A percentile compares a stretch with the other conserved stretches of the same genome.
Evolutionary conservation across 495 filamentous ascomycete genomes (phyloP).

Genomic region (Amniculicola lignicola): DNA sequence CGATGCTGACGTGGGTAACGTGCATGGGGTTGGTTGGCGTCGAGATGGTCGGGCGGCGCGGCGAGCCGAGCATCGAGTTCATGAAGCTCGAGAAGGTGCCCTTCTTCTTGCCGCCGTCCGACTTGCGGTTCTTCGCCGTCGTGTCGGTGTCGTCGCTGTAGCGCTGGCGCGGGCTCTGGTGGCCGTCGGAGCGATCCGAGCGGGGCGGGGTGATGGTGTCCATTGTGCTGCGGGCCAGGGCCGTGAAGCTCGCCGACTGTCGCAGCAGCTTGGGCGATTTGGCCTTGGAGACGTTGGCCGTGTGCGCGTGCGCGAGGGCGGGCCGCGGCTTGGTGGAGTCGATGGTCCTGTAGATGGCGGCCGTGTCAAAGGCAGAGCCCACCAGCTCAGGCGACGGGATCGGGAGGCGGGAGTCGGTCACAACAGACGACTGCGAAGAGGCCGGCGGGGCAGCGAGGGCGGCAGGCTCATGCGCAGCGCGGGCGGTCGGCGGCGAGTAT

Average conservation of each 20-base stretch:
- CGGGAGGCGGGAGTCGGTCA: conserved; percentile 16
- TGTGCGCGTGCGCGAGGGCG: conserved; percentile 16
- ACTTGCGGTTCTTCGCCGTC: conserved; percentile 41
- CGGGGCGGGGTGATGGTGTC: conserved; percentile 49
- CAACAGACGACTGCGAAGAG: conserved; percentile 6
- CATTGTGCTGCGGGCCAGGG: conserved; percentile 57
- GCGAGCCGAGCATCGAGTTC: conserved; percentile 87
- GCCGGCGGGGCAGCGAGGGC: background rate
- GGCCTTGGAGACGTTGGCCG: conserved; percentile 8
- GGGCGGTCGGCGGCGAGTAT: background rate
- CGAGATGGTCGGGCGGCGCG: conserved; percentile 86
- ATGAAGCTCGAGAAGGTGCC: conserved; percentile 92
- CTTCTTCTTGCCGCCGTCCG: conserved; percentile 72
- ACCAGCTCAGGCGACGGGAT: conserved; percentile 34
- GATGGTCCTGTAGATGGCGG: conserved; percentile 22
- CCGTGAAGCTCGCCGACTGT: conserved; percentile 78
- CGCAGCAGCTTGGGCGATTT: conserved; percentile 60
- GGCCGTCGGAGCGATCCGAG: conserved; percentile 41
- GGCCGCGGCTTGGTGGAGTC: background rate
- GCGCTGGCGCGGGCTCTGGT: conserved; percentile 61
- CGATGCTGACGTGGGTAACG: conserved; percentile 95
- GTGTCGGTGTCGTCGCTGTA: conserved; percentile 76
- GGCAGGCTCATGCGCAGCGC: background rate
- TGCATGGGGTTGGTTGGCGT: conserved; percentile 96
- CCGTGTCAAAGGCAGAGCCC: conserved; percentile 23